These are phyloP conservation scores for Verbascum thapsus DNA, from an alignment of 257 asterid genomes.

Conservation along the genomic window DNA sequence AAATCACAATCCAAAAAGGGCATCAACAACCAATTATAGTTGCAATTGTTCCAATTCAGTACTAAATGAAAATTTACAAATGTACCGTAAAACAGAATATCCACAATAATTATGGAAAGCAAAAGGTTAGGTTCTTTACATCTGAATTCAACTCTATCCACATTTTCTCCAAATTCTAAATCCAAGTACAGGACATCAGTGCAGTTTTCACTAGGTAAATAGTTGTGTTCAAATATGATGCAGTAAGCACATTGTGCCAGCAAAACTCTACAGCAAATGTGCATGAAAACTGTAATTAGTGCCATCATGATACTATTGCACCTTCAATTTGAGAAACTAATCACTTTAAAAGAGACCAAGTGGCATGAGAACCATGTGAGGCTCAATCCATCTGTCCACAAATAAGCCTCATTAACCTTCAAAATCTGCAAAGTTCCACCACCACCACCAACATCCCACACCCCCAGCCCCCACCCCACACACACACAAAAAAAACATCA, in stretches of 20 bases:
- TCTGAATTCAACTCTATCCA: neutral
- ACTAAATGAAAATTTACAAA: neutral
- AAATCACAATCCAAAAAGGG: neutral
- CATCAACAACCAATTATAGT: neutral
- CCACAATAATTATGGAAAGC: neutral
- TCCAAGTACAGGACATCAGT: neutral
- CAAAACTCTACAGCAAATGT: conserved; percentile 13
- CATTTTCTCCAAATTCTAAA: conserved; percentile 11
- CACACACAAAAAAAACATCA: no score
- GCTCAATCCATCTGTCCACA: neutral
- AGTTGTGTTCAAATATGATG: no score
- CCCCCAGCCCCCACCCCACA: neutral
- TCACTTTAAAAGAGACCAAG: neutral
- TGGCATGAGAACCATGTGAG: conserved; percentile 1
- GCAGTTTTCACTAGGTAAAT: neutral
- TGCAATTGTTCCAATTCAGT: neutral
- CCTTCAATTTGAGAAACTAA: neutral
- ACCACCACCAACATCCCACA: no score
- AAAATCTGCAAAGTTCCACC: neutral
- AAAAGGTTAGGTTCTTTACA: neutral
- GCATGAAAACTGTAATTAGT: neutral
- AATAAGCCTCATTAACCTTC: neutral
- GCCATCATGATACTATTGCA: neutral
- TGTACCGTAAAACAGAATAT: neutral
- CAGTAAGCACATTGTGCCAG: neutral